These are phyloP conservation scores for Zoysia matrella DNA, from an alignment of 202 grass and related monocot genomes.

Conservation along the genomic window DNA sequence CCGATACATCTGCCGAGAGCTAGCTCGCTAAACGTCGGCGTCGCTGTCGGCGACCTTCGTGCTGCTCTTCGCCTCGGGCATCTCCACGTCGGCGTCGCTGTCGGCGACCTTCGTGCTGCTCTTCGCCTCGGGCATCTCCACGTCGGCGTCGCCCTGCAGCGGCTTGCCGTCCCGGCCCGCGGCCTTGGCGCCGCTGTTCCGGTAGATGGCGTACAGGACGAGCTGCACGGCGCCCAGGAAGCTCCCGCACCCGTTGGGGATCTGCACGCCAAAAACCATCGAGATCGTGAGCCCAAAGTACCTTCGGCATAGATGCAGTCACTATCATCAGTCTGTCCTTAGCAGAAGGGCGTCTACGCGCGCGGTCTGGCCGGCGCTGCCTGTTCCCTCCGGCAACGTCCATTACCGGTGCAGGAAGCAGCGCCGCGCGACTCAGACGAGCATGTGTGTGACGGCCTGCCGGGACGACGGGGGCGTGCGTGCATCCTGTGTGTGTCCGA, in stretches of 20 bases:
- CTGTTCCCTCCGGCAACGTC: constrained; percentile 5
- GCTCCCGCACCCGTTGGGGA: constrained; percentile 92
- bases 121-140: constrained; percentile 54
- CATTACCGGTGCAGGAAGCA: neutral
- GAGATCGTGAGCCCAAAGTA: neutral
- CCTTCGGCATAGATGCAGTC: neutral
- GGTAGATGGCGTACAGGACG: constrained; percentile 81
- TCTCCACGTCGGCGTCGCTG: too few relatives aligned
- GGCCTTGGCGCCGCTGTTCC: constrained; percentile 51
- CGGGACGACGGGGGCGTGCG: neutral
- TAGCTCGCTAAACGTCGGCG: too few relatives aligned
- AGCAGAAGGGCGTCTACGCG: too few relatives aligned
- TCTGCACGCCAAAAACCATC: constrained; percentile 30
- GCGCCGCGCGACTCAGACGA: too few relatives aligned
- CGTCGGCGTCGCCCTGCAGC: neutral
- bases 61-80: too few relatives aligned
- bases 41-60: too few relatives aligned
- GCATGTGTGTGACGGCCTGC: neutral
- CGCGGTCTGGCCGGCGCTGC: constrained; percentile 14
- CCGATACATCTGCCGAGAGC: too few relatives aligned
- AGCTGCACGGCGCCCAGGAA: constrained; percentile 82
- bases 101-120: constrained; percentile 47
- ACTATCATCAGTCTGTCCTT: neutral
- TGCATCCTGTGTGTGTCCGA: neutral
- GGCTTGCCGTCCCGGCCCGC: constrained; percentile 8